Base-by-base conservation (phyloP, 331 rosid genomes). In the Pyrus hybrid region DNA sequence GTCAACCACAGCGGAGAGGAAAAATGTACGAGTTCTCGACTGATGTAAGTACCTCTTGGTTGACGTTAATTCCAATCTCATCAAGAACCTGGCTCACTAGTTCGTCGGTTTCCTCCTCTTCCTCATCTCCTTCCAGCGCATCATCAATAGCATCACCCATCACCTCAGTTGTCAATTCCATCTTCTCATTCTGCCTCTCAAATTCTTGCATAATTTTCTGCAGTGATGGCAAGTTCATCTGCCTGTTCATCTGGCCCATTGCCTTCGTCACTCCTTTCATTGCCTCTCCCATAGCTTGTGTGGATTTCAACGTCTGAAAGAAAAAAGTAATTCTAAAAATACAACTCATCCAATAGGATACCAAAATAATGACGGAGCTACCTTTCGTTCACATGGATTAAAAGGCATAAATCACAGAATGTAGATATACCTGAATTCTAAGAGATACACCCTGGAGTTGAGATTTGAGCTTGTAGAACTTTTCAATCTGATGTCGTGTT, bases 401-500 rank as follows among this genome's bases (percentile, higher is more conserved):
- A 37, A 4, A 2, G 20, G 65, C 4, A 7, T 4, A 72, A 35
- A 9, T 37, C 43, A 37, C 43, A 37, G 43, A 37, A 37, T 30
- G 68, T 18, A 21, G 37, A 62, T 74, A 70, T 83, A 92, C 99
- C 96, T 95, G 99, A 76, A 95, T 95, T 84, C 99, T 86, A 63
- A 95, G 99, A 72, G 99, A 82, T 75, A 95, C 99, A 74, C 97
- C 99, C 85, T 95, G 99, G 63, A 95, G 99, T 85, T 95, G 99
- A 22, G 99, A 95, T 83, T 92, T 95, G 67, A 95, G 97, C 89
- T 95, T 95, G 82, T 95, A 95, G 82, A 95, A 95, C 81, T 95
- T 95, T 76, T 95, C 99, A 84, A 95, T 82, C 82, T 95, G 99
- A 86, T 95, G 99, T 61, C 99, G 80, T n/a, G 97, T 95, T 88